Base-by-base conservation (phyloP, 768 basidiomycete genomes). In the Krasilnikovozyma curviuscula region DNA sequence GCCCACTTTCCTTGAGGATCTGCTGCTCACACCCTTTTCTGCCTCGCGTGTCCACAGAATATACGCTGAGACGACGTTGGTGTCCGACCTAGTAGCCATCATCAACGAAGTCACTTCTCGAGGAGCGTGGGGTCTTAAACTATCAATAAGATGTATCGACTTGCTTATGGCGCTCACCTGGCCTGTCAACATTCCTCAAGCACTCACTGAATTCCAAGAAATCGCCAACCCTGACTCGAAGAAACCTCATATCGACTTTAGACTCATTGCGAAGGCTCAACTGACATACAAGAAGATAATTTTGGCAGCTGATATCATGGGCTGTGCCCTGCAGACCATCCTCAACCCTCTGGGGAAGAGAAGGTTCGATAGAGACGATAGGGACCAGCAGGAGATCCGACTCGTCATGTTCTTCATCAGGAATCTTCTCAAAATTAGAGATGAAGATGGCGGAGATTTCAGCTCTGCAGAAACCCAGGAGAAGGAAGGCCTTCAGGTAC, bases 141-240 rank as follows among this genome's bases (percentile, higher is more conserved):
- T 16, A 23, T 33, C 31, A 31, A 7, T 41, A 30, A 7, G 40
- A 10, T 16, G 27, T 9, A 31, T 77, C 7, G 93, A 97, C 61
- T 69, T 98, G 21, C 78, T 97, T 61, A 83, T 85, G 0, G 88
- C 89, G 0, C 83, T 98, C 83, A 97, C 91, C 1, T 98, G 93
- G 93, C 93, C 93, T 0, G 91, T 98, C 46, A 84, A 97, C 64
- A 70, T 97, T 54, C 82, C 85, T 0, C 82, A 84, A 58, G 93
- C 97, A 65, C 70, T 98, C 54, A 82, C 81, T 57, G 93, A 97
- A 59, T 75, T 95, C 46, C 79, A 81, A 60, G 62, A 67, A 29
- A 82, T 86, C 37, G 82, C 79, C 32, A 63, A 63, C 35, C 56
- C 75, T 18, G 82, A 83, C 63, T 75, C 73, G 52, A 76, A 78